Base-by-base conservation (phyloP, 768 basidiomycete genomes). In the Boletellus sp. region DNA sequence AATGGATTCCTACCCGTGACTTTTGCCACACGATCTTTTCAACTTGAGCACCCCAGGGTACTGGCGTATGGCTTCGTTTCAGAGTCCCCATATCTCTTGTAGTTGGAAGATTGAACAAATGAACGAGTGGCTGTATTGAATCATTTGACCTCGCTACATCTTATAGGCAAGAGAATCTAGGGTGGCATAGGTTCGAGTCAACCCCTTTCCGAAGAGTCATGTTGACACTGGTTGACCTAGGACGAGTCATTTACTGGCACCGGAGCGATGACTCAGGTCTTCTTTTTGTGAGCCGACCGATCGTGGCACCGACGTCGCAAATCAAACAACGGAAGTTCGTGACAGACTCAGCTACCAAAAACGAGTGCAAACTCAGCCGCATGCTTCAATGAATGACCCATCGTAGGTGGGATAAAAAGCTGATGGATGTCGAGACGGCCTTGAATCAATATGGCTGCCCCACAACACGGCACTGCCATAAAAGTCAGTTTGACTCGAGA, bases 61-160 rank as follows among this genome's bases (percentile, higher is more conserved):
- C 9, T 41, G 58, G 47, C 4, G 51, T 10, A 13, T 53, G 62
- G 5, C 8, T 19, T 40, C 58, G 57, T n/a, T 8, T 60, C 6
- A 54, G 51, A 1, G 62, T 64, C n/a, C 58, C 52, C 62, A 62
- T 62, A 17, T 4, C 13, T 31, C 12, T 39, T 20, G 3, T 22
- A n/a, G n/a, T 17, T 13, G 33, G 33, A n/a, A 6, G 23, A 42
- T 0, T 16, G 32, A 10, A 32, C 12, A 6, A 13, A 47, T 3
- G 42, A 42, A 34, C 10, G 37, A 35, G 15, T 45, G 49, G 23
- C 2, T 41, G 26, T 16, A 40, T 20, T 0, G 23, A 28, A 22
- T 46, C 9, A 3, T 20, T 7, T 15, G 6, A 19, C n/a, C 15
- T 41, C 12, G 16, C 13, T 22, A 38, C 24, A 42, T 41, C 50